Evolutionary conservation across 306 rosid species (phyloP).

Genomic region (Sicyos baderoa): DNA sequence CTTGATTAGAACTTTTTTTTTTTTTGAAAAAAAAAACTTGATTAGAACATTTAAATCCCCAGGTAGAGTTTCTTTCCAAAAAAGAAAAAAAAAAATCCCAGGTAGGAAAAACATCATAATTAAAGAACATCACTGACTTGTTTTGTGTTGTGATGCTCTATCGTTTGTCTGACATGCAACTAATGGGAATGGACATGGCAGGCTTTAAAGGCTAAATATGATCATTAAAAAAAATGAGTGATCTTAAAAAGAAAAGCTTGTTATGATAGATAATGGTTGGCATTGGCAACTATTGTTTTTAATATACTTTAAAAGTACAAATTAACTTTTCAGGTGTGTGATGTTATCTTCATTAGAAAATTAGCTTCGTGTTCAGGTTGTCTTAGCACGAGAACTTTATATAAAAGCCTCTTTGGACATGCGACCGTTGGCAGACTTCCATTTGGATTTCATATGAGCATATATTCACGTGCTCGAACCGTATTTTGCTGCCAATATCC

Average conservation of each 20-base stretch:
- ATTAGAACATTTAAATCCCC: too few species aligned
- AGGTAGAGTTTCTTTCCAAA: too few species aligned
- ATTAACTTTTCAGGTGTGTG: conserved; percentile 46
- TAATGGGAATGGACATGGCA: conserved; percentile 14
- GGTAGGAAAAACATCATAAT: conserved; percentile 1
- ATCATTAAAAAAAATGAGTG: background rate
- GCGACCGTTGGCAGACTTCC: conserved; percentile 26
- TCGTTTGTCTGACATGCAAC: conserved; percentile 2
- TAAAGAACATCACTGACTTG: background rate
- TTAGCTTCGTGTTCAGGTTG: conserved; percentile 5
- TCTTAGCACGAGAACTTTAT: conserved; percentile 9
- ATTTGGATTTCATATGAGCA: conserved; percentile 28
- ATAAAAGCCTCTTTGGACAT: conserved; percentile 17
- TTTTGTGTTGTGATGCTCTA: conserved; percentile 9
- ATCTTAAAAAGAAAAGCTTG: conserved; percentile 24
- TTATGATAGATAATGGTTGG: conserved; percentile 35
- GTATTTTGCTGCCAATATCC: conserved; percentile 22
- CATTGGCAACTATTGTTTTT: conserved; percentile 43
- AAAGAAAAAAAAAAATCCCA: too few species aligned
- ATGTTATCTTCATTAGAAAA: conserved; percentile 15
- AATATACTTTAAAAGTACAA: conserved; percentile 48
- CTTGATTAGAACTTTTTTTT: background rate
- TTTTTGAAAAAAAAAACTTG: too few species aligned
- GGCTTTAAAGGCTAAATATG: conserved; percentile 17
- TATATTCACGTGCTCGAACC: conserved; percentile 29